Evolutionary conservation across 768 basidiomycete genomes (phyloP).

Genomic region (Termitomyces sp.): DNA sequence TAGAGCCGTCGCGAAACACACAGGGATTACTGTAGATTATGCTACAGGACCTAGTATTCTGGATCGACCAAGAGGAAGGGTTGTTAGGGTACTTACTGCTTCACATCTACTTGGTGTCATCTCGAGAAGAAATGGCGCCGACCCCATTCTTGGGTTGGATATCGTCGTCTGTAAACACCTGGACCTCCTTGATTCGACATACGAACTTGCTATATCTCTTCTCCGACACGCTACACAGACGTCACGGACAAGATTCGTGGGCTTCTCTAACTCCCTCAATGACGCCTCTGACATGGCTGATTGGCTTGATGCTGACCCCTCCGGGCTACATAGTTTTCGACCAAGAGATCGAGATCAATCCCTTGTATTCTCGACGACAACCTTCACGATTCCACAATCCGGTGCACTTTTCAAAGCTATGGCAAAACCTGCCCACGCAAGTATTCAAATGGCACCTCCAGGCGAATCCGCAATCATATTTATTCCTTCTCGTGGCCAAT

Average conservation of each 20-base stretch:
- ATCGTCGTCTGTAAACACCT: slow-evolving; percentile 82
- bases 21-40: slow-evolving; percentile 34
- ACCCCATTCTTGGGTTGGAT: slow-evolving; percentile 38
- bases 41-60: slow-evolving; percentile 32
- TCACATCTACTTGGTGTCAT: slow-evolving; percentile 42
- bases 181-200: slow-evolving; percentile 72
- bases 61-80: slow-evolving; percentile 29
- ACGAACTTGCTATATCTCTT: slow-evolving; percentile 79
- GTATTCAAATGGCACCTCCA: slow-evolving; percentile 45
- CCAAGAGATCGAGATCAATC: slow-evolving; percentile 82
- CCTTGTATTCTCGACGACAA: slow-evolving; percentile 57
- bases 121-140: slow-evolving; percentile 21
- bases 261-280: slow-evolving; percentile 70
- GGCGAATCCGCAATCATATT: slow-evolving; percentile 69
- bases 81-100: slow-evolving; percentile 56
- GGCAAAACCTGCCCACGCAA: slow-evolving; percentile 82
- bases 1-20: slow-evolving; percentile 28
- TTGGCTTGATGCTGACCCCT: slow-evolving; percentile 73
- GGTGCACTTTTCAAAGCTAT: slow-evolving; percentile 85
- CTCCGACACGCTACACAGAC: slow-evolving; percentile 61
- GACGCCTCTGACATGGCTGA: slow-evolving; percentile 76
- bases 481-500: slow-evolving; percentile 81
- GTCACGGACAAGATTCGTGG: slow-evolving; percentile 66
- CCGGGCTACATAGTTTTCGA: slow-evolving; percentile 67
- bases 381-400: slow-evolving; percentile 86